Evolutionary conservation across 805 yeast genomes (phyloP).

Genomic region (Yarrowia yakushimensis): DNA sequence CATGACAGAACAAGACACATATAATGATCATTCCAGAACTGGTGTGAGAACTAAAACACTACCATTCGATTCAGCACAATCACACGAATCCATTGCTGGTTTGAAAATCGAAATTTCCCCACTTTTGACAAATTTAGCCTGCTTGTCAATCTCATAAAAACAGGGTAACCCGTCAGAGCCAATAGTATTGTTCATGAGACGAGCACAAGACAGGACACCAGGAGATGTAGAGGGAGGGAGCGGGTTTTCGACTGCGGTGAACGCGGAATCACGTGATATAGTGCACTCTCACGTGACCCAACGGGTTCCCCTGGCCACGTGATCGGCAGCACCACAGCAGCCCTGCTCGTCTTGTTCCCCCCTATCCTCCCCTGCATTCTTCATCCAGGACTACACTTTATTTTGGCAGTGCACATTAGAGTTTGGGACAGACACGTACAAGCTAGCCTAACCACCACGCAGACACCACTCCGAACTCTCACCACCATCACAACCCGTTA

Average conservation of each 20-base stretch:
- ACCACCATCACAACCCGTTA: background rate
- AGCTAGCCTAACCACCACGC: slow-evolving; percentile 2
- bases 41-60: too few relatives aligned
- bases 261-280: background rate
- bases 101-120: background rate
- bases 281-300: background rate
- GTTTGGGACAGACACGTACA: slow-evolving; percentile 21
- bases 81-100: background rate
- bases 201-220: background rate
- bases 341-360: background rate
- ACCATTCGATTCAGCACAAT: background rate
- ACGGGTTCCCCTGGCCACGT: too few relatives aligned
- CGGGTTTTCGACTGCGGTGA: too few relatives aligned
- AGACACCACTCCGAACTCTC: background rate
- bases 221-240: too few relatives aligned
- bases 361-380: slow-evolving; percentile 18
- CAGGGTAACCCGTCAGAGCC: background rate
- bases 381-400: background rate
- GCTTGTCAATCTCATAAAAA: background rate
- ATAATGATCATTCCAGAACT: too few relatives aligned
- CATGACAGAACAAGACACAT: background rate
- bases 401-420: background rate
- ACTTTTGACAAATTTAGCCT: background rate
- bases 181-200: background rate
- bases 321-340: too few relatives aligned